Percentiles rank a stretch among this genome's conserved stretches.
Evolutionary conservation across 768 basidiomycete species (phyloP).

Genomic region (Lyophyllum shimeji): DNA sequence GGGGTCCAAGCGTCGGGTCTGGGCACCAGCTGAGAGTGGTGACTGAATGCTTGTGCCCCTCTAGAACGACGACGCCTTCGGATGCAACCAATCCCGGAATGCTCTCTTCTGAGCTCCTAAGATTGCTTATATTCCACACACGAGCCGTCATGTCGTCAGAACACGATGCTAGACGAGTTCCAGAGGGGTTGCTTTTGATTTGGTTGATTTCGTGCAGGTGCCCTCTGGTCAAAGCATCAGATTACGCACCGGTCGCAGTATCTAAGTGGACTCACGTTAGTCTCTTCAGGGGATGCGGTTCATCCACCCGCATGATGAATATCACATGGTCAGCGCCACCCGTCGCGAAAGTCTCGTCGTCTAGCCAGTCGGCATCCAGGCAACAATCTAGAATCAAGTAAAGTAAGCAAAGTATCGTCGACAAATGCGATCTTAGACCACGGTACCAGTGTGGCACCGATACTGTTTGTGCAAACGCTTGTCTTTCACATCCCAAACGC

Average conservation of each 20-base stretch:
- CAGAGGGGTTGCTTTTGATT: conserved; percentile 64
- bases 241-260: background rate
- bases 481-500: conserved; percentile 74
- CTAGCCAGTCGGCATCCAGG: conserved; percentile 80
- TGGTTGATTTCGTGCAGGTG: conserved; percentile 80
- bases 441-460: conserved; percentile 61
- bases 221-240: conserved; percentile 44
- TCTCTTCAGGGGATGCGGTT: conserved; percentile 55
- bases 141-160: conserved; percentile 81
- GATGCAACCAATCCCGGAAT: conserved; percentile 41
- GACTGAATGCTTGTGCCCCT: conserved; percentile 67
- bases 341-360: conserved; percentile 67
- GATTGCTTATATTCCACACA: conserved; percentile 65
- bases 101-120: conserved; percentile 34
- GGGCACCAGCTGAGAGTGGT: conserved; percentile 74
- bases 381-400: conserved; percentile 58
- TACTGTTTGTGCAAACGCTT: conserved; percentile 65
- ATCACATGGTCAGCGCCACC: conserved; percentile 71
- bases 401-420: background rate
- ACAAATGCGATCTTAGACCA: background rate
- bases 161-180: conserved; percentile 73
- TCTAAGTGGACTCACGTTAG: conserved; percentile 46
- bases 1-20: conserved; percentile 39
- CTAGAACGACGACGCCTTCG: conserved; percentile 43
- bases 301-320: conserved; percentile 57